These are phyloP conservation scores for Penicillium herquei DNA, from an alignment of 495 filamentous ascomycete species.

Conservation along the genomic window DNA sequence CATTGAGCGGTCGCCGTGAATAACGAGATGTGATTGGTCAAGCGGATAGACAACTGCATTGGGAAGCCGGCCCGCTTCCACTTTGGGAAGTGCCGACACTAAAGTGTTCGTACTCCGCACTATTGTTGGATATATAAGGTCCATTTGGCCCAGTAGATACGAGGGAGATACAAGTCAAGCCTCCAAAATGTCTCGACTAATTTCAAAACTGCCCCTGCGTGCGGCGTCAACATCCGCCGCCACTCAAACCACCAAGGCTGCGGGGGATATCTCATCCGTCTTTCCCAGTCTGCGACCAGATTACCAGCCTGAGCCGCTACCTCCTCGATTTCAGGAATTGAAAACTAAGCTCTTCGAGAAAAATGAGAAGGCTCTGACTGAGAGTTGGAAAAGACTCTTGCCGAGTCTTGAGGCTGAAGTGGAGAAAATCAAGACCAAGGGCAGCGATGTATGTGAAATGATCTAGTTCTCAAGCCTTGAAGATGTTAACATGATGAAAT, in stretches of 20 bases:
- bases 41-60: too few relatives aligned
- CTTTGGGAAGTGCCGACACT: too few relatives aligned
- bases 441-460: slow-evolving; percentile 43
- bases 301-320: slow-evolving; percentile 59
- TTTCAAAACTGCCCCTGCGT: slow-evolving; percentile 30
- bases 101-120: too few relatives aligned
- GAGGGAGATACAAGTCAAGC: background rate
- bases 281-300: slow-evolving; percentile 77
- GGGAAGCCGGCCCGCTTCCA: too few relatives aligned
- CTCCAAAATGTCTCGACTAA: slow-evolving; percentile 12
- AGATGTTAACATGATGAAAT: slow-evolving; percentile 25
- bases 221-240: slow-evolving; percentile 36
- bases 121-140: background rate
- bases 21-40: too few relatives aligned
- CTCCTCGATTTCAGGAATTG: slow-evolving; percentile 71
- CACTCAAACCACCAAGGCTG: slow-evolving; percentile 41
- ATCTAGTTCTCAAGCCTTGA: background rate
- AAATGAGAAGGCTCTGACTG: slow-evolving; percentile 58
- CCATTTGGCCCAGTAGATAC: background rate
- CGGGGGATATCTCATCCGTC: slow-evolving; percentile 78
- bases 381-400: slow-evolving; percentile 72
- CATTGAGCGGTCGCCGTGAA: too few relatives aligned
- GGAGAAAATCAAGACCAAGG: slow-evolving; percentile 44
- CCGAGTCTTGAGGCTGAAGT: slow-evolving; percentile 51
- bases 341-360: slow-evolving; percentile 63